Percentiles rank a stretch among this genome's conserved stretches.
These are phyloP conservation scores for Solidago caesia DNA, from an alignment of 129 eudicot genomes.

Conservation along the genomic window DNA sequence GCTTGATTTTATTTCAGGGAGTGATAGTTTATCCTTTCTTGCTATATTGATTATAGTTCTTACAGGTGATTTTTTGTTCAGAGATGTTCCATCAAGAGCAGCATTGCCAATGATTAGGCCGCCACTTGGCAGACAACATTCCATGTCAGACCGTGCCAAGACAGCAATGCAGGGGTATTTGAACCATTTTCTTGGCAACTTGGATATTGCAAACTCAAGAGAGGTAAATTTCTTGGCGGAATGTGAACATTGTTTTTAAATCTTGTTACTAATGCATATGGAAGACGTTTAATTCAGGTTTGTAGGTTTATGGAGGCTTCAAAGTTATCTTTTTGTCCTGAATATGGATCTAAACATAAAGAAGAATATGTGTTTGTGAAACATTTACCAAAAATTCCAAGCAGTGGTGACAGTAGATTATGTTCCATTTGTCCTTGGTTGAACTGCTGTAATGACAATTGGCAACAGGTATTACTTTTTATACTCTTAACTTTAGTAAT, in stretches of 20 bases:
- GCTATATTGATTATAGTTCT: constrained; percentile 59
- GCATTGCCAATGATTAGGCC: constrained; percentile 90
- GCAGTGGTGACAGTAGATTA: constrained; percentile 43
- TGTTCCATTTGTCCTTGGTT: constrained; percentile 72
- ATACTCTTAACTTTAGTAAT: background rate
- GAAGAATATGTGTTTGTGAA: constrained; percentile 88
- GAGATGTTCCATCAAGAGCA: constrained; percentile 98
- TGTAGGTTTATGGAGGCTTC: constrained; percentile 97
- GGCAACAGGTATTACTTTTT: constrained; percentile 78
- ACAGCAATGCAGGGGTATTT: constrained; percentile 94
- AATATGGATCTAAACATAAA: constrained; percentile 94
- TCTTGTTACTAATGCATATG: constrained; percentile 6
- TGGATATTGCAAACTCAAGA: constrained; percentile 84
- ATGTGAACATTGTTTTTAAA: background rate
- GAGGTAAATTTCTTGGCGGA: constrained; percentile 48
- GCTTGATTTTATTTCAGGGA: constrained; percentile 28
- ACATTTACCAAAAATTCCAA: constrained; percentile 69
- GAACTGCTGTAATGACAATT: constrained; percentile 88
- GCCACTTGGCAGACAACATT: constrained; percentile 84
- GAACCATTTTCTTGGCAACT: constrained; percentile 86
- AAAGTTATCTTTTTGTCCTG: constrained; percentile 80
- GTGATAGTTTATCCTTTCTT: constrained; percentile 26
- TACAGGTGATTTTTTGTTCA: constrained; percentile 90
- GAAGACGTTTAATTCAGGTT: constrained; percentile 49
- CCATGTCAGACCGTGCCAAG: constrained; percentile 92